phyloP scores from a whole-genome alignment of 768 basidiomycete species.

The Suillus clintonianus region DNA sequence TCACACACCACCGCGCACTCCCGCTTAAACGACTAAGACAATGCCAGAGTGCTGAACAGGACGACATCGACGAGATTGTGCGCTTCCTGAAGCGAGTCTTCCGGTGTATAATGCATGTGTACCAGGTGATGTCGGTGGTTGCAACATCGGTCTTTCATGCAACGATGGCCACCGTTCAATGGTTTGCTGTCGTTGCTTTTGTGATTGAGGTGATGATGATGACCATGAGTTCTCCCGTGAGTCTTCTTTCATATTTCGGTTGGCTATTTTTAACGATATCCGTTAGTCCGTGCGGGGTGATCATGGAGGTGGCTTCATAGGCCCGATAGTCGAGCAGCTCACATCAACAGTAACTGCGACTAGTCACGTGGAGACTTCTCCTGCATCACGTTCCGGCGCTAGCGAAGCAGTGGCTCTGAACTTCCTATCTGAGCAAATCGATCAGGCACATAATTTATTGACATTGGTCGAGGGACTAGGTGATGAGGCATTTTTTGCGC shows the following conservation, averaged over 20 bases:
- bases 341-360: neutral
- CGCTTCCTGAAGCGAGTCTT: slow-evolving; percentile 54
- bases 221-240: neutral
- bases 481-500: slow-evolving; percentile 20
- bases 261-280: too few species aligned
- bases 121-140: neutral
- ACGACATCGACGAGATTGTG: slow-evolving; percentile 36
- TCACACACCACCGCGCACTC: neutral
- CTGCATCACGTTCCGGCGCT: too few species aligned
- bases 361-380: neutral
- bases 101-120: neutral
- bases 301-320: neutral
- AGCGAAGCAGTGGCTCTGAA: slow-evolving; percentile 17
- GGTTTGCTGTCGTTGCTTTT: slow-evolving; percentile 3
- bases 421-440: slow-evolving; percentile 30
- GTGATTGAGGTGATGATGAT: slow-evolving; percentile 1
- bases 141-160: neutral
- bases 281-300: neutral
- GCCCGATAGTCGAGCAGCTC: neutral
- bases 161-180: neutral
- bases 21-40: neutral
- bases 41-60: slow-evolving; percentile 2
- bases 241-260: neutral
- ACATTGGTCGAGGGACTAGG: slow-evolving; percentile 21
- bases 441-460: slow-evolving; percentile 27